Conservation (phyloP, 768 basidiomycete species). For the Lentinus tigrinus region DNA sequence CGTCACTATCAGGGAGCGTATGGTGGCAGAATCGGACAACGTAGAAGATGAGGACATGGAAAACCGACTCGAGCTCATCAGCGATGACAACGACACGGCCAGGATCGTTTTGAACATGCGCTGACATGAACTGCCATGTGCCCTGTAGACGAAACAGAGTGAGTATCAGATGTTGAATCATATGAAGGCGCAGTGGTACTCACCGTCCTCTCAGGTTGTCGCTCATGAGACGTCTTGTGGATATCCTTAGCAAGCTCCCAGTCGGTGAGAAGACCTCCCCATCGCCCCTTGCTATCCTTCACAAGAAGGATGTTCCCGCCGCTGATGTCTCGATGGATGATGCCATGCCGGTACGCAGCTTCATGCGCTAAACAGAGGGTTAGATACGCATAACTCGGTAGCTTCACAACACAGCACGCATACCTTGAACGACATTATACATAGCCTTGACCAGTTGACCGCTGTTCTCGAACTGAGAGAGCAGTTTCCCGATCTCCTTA, state of each 20-base stretch:
- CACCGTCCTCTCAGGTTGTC: neutral
- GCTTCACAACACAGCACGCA: neutral
- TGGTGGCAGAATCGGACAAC: constrained; percentile 13
- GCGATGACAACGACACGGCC: neutral
- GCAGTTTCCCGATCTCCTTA: constrained; percentile 8
- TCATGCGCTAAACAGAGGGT: constrained; percentile 4
- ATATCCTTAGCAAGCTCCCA: constrained; percentile 10
- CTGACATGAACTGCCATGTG: constrained; percentile 12
- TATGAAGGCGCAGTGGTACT: neutral
- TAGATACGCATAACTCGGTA: too few species aligned
- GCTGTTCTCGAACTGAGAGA: constrained; percentile 2
- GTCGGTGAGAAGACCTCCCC: constrained; percentile 3
- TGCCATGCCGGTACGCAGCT: neutral
- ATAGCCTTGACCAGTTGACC: neutral
- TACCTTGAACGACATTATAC: neutral
- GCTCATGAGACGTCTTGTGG: neutral
- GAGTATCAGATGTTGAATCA: too few species aligned
- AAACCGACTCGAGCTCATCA: constrained; percentile 12
- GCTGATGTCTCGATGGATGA: constrained; percentile 14
- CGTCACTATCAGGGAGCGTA: constrained; percentile 7
- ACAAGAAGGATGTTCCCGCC: constrained; percentile 3
- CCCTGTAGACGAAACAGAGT: too few species aligned
- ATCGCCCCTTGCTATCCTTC: neutral
- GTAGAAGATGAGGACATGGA: neutral
- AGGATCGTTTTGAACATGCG: too few species aligned